Evolutionary conservation across 371 early-diverging fungal genomes (phyloP), one percentile per base, ranked within the genome.

Genomic region (Mucor racemosus): DNA sequence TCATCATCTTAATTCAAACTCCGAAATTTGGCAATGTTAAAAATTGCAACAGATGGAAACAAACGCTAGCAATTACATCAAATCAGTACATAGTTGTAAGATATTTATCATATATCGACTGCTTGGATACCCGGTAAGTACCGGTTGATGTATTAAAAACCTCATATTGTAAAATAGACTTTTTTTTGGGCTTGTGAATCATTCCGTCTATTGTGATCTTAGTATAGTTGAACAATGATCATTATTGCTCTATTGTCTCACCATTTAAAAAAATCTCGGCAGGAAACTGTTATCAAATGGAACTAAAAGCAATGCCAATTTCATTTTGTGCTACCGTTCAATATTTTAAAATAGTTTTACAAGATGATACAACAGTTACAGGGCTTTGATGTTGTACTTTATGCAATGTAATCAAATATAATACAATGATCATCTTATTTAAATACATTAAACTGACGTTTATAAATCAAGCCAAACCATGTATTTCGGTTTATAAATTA

Each of bases 261-360:
- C 42, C 42, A 42, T 14, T 14, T 42, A 38, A 38, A 38, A 46
- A 19, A 48, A 9, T 48, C 21, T 48, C 48, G 48, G 48, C 48
- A 48, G 48, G 17, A 48, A 48, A 48, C 48, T 21, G 0, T 19
- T 10, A 21, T 48, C 48, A 48, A 48, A 21, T 48, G 19, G 21
- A 48, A 19, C 48, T 21, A 48, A 48, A 48, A 48, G 48, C 48
- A 21, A 48, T 48, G 48, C 48, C 48, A 21, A 48, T 48, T 48
- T 48, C 10, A 48, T 48, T 48, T 48, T 48, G 48, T 48, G n/a
- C 19, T 17, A 48, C 48, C 48, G 14, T 42, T n/a, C 5, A 42
- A 42, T 42, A 15, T 15, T 42, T 14, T 42, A 14, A 15, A 15
- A 15, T 42, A 14, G 42, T 42, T 42, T 14, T 42, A 42, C 42